phyloP scores from a whole-genome alignment of 768 basidiomycete genomes.

The Sistotremastrum niveocremeum region DNA sequence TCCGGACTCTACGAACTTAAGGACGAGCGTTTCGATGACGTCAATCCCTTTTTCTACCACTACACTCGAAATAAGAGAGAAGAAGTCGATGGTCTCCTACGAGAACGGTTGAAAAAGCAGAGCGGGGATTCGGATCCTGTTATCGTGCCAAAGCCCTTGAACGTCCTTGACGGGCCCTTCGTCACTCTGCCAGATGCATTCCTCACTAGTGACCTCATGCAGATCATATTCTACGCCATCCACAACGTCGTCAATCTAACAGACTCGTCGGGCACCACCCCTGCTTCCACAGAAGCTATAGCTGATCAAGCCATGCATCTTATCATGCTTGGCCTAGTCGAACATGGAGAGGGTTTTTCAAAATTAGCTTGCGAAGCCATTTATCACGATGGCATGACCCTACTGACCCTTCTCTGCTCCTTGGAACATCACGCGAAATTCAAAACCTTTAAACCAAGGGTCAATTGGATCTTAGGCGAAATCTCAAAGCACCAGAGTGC shows the following conservation, averaged over 20 bases:
- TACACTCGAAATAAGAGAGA: slow-evolving; percentile 90
- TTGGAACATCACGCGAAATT: slow-evolving; percentile 65
- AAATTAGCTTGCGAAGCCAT: slow-evolving; percentile 35
- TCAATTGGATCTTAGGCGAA: slow-evolving; percentile 60
- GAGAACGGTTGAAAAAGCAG: slow-evolving; percentile 51
- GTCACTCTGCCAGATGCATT: slow-evolving; percentile 46
- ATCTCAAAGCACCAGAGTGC: slow-evolving; percentile 43
- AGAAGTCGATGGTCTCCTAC: slow-evolving; percentile 70
- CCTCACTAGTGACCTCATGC: slow-evolving; percentile 57
- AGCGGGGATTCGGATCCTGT: slow-evolving; percentile 52
- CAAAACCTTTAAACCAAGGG: slow-evolving; percentile 54
- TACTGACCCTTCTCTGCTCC: slow-evolving; percentile 60
- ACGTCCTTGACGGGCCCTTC: slow-evolving; percentile 58
- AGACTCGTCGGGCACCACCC: slow-evolving; percentile 41
- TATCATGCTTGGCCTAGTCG: slow-evolving; percentile 71
- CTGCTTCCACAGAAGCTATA: slow-evolving; percentile 76
- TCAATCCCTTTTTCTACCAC: slow-evolving; percentile 93
- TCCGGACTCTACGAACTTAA: slow-evolving; percentile 81
- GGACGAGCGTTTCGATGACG: slow-evolving; percentile 69
- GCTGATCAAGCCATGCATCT: slow-evolving; percentile 83
- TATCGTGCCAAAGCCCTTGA: slow-evolving; percentile 59
- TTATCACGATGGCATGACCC: slow-evolving; percentile 45
- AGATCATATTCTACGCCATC: slow-evolving; percentile 73
- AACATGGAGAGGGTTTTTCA: slow-evolving; percentile 51
- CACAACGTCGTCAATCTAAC: slow-evolving; percentile 61